Percentiles rank a stretch among this genome's conserved stretches.
phyloP scores from a whole-genome alignment of 345 rosid genomes.

The Pistacia integerrima region DNA sequence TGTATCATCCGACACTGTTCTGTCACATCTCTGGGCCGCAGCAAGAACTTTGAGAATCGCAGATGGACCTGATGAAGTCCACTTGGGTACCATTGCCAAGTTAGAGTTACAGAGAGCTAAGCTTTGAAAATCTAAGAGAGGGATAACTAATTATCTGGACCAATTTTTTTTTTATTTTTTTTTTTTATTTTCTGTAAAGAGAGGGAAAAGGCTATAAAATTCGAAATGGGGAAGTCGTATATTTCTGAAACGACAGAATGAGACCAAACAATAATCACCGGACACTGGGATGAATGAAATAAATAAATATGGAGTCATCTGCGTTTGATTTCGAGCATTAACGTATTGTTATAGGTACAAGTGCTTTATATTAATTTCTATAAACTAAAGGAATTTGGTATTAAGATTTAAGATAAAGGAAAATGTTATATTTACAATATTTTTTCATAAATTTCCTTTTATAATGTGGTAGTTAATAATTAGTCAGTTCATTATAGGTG shows the following conservation, averaged over 20 bases:
- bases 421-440: no score
- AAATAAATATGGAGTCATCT: no score
- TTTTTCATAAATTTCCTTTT: no score
- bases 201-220: neutral
- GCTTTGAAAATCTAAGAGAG: conserved; percentile 41
- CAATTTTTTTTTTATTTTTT: no score
- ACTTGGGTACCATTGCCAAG: conserved; percentile 87
- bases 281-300: no score
- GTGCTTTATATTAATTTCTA: no score
- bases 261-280: no score
- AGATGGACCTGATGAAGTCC: conserved; percentile 96
- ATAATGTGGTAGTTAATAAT: no score
- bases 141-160: neutral
- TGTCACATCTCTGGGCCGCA: conserved; percentile 88
- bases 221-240: neutral
- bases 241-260: no score
- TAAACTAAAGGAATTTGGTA: neutral
- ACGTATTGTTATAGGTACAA: no score
- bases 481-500: no score
- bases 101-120: conserved; percentile 76
- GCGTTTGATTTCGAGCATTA: no score
- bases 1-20: conserved; percentile 72
- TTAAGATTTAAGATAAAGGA: neutral
- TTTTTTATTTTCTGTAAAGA: neutral
- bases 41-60: conserved; percentile 85